Conservation (phyloP, 495 filamentous ascomycete genomes). For the Penicillium soppii region DNA sequence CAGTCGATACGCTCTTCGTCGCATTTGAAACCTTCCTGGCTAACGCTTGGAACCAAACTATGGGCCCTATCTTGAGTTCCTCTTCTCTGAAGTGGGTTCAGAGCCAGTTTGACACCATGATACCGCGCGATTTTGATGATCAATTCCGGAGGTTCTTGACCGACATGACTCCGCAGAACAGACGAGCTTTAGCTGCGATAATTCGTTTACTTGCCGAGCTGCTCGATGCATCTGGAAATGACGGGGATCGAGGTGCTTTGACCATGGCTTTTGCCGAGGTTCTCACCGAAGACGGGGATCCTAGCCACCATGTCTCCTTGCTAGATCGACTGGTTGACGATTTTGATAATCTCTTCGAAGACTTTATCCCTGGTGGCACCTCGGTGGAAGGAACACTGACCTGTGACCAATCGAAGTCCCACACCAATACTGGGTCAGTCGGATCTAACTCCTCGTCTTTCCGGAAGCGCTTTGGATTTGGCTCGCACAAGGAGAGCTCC, state of each 20-base stretch:
- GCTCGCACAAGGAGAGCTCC: conserved; percentile 68
- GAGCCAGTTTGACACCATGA: conserved; percentile 67
- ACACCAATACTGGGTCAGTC: conserved; percentile 55
- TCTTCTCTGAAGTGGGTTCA: conserved; percentile 68
- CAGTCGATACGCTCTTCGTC: conserved; percentile 86
- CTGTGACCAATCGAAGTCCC: conserved; percentile 49
- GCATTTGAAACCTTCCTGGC: conserved; percentile 93
- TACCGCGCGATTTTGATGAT: conserved; percentile 79
- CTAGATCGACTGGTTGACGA: conserved; percentile 93
- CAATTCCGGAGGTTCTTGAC: conserved; percentile 73
- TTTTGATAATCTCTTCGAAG: conserved; percentile 82
- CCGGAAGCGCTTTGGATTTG: conserved; percentile 77
- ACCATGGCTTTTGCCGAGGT: conserved; percentile 90
- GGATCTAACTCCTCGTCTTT: conserved; percentile 79
- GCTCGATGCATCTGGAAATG: conserved; percentile 90
- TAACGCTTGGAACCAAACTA: conserved; percentile 83
- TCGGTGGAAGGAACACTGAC: conserved; percentile 42
- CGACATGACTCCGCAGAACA: conserved; percentile 89
- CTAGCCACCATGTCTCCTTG: conserved; percentile 83
- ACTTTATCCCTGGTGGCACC: conserved; percentile 51
- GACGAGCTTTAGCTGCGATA: conserved; percentile 79
- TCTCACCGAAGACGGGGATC: conserved; percentile 71
- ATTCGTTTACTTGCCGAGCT: conserved; percentile 86
- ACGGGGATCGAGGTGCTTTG: conserved; percentile 86
- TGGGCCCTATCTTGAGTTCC: conserved; percentile 74